Conservation (phyloP, 2,329 filamentous ascomycete genomes). For the Gliomastix tumulicola region DNA sequence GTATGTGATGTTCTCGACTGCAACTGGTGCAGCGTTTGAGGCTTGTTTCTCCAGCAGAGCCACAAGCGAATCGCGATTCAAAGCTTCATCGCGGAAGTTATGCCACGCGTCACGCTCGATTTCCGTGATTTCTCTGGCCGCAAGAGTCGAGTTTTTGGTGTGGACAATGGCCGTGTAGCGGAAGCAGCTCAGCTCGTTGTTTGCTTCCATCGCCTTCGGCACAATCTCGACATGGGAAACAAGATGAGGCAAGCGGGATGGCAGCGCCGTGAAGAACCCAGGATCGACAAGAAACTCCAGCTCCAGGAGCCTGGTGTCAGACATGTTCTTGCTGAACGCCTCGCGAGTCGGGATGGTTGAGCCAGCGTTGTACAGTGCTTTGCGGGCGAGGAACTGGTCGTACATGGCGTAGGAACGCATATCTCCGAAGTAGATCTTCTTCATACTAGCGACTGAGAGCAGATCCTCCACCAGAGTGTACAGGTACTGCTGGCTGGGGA, state of each 20-base stretch:
- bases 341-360: slow-evolving; percentile 3
- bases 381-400: slow-evolving; percentile 6
- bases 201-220: slow-evolving; percentile 17
- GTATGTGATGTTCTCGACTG: slow-evolving; percentile 16
- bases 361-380: slow-evolving; percentile 4
- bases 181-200: slow-evolving; percentile 19
- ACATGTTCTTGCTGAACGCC: slow-evolving; percentile 5
- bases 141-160: too few species aligned
- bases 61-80: slow-evolving; percentile 6
- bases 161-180: slow-evolving; percentile 18
- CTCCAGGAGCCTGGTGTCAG: slow-evolving; percentile 7
- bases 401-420: slow-evolving; percentile 10
- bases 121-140: too few species aligned
- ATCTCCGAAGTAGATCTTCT: slow-evolving; percentile 11
- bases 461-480: slow-evolving; percentile 4
- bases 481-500: slow-evolving; percentile 8
- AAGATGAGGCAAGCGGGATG: slow-evolving; percentile 4
- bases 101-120: slow-evolving; percentile 9
- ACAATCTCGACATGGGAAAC: slow-evolving; percentile 18
- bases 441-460: slow-evolving; percentile 2
- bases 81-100: slow-evolving; percentile 7
- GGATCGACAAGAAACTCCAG: slow-evolving; percentile 13
- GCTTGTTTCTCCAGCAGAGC: slow-evolving; percentile 5
- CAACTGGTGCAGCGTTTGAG: neutral
- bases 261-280: slow-evolving; percentile 11